Evolutionary conservation across 2,329 filamentous ascomycete genomes (phyloP), one percentile per base, ranked within the genome.

Genomic region (Epichloe brachyelytri): DNA sequence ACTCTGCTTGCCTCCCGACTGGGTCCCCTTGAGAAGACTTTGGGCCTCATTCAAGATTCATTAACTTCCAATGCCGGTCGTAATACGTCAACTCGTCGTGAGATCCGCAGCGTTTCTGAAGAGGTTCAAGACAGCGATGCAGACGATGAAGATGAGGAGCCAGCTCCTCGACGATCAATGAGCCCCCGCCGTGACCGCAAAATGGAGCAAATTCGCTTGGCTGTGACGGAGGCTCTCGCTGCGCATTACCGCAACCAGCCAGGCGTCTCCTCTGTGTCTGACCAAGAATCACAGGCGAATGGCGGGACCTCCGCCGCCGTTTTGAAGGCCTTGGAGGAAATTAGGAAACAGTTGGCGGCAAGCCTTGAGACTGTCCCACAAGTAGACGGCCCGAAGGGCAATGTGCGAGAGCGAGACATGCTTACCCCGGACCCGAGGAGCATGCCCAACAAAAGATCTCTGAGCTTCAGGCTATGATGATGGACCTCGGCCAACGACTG

Each of bases 141-240:
- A 11, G 91, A 97, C 64, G 90, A 95, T 55, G 89, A 95, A 62
- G 90, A 94, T 57, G 89, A 95, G 20, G 86, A 83, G 51, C 77
- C 80, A 51, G 55, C 70, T 53, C 69, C 75, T 55, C 75, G 80
- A 63, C 82, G 87, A 48, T 85, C 86, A 5, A 76, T 83, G 58
- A 96, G 90, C 58, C 88, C 89, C 17, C 78, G 80, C 52, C 79
- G 83, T 54, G 88, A 95, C 62, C 83, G 83, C 59, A 88, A 81
- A 59, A 67, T 90, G 59, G 89, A 96, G 52, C 88, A 91, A 64
- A 88, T 98, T 56, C 84, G 83, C 50, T 71, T 73, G 22, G 79
- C 80, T 43, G 76, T 91, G 26, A 70, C 83, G 50, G 91, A 97
- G 57, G 88, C 86, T 33, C 70, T 96, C 40, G 74, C 75, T 20